phyloP scores from a whole-genome alignment of 2,329 filamentous ascomycete genomes.

The Colletotrichum sp. region DNA sequence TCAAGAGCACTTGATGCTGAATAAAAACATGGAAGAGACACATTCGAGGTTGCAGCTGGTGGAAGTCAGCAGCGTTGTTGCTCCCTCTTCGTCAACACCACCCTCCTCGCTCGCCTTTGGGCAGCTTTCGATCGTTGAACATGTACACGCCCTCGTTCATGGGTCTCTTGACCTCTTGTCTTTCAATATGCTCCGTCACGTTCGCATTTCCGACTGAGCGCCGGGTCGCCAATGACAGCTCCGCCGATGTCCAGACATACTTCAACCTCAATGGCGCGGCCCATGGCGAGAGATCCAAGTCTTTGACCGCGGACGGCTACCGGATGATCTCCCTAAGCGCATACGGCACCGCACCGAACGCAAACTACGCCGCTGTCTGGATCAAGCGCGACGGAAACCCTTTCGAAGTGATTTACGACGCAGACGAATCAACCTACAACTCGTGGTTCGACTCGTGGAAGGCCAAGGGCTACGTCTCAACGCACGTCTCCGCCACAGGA shows the following conservation, averaged over 20 bases:
- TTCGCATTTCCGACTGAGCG: neutral
- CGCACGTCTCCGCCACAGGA: conserved; percentile 17
- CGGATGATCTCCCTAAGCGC: conserved; percentile 21
- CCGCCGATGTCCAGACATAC: neutral
- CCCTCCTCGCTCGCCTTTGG: neutral
- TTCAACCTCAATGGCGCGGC: conserved; percentile 4
- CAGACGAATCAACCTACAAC: conserved; percentile 4
- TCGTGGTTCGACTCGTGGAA: conserved; percentile 14
- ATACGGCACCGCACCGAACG: conserved; percentile 2
- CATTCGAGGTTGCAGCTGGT: neutral
- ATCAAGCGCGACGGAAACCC: neutral
- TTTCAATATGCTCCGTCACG: neutral
- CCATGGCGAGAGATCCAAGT: neutral
- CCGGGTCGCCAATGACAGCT: neutral
- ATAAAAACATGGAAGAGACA: neutral
- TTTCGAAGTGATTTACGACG: conserved; percentile 12
- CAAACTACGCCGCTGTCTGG: conserved; percentile 20
- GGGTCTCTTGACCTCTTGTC: conserved; percentile 6
- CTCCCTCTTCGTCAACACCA: neutral
- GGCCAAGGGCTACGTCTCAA: conserved; percentile 18
- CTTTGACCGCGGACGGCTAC: conserved; percentile 11
- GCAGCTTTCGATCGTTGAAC: neutral
- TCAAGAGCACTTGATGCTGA: neutral
- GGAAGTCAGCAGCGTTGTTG: neutral
- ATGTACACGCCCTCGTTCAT: neutral